Base-by-base conservation (phyloP, 2,329 filamentous ascomycete species). In the Microthyrium microscopicum region DNA sequence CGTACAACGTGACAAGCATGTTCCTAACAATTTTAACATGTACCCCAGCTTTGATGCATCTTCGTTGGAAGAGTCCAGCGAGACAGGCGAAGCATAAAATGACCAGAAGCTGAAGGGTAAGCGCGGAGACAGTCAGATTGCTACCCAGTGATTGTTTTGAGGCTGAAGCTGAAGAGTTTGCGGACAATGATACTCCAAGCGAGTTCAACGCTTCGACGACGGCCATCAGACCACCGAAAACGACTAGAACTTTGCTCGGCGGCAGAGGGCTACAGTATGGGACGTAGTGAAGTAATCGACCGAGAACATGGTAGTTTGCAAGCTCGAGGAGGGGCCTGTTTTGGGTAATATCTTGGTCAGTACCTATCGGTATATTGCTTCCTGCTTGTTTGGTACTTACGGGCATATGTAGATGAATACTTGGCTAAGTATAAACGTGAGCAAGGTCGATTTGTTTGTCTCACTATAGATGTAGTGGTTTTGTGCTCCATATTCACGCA, bases 71-170 rank as follows among this genome's bases (percentile, higher is more conserved):
- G 5, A 48, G 40, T 18, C 41, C 50, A 1, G 68, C 57, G 0
- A 75, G 52, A 2, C 50, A 26, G 12, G 66, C 19, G 41, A 75
- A 73, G 19, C 60, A 45, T 5, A 47, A 35, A 11, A 68, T 54
- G 22, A 74, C 63, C 11, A 58, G 53, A 17, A 73, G 48, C 43
- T 75, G 71, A n/a, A 74, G 47, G 22, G 65, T 42, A 11, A 73
- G 50, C 1, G 66, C 58, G 1, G 60, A 50, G 47, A 69, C 63
- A 34, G 69, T 54, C 12, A 73, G 54, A 2, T 49, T 45, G 33
- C 59, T 54, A 11, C 66, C 63, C 1, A 51, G 43, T 18, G 54
- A 44, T 42, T 63, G 59, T 40, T 56, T 43, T 4, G 34, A 26
- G 25, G 53, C 29, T 2, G 55, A 42, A 3, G 65, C 49, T 3